These are phyloP conservation scores for Mycosphaerelloides madeirae DNA, from an alignment of 2,329 filamentous ascomycete genomes.

Conservation along the genomic window DNA sequence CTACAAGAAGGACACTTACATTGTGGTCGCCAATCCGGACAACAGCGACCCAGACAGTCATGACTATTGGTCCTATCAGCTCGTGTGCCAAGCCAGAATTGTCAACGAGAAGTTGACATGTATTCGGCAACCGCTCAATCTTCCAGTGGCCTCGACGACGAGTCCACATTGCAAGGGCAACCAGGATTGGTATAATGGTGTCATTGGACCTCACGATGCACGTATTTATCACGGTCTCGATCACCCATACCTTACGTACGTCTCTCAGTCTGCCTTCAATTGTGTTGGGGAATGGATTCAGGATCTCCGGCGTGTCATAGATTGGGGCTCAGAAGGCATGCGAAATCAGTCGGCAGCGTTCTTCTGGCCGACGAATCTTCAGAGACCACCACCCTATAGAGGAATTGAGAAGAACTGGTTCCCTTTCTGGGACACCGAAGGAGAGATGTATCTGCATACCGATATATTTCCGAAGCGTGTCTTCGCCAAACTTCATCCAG, in stretches of 20 bases:
- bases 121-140: conserved; percentile 1
- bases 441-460: conserved; percentile 48
- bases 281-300: conserved; percentile 55
- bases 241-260: conserved; percentile 48
- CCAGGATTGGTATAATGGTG: neutral
- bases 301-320: conserved; percentile 45
- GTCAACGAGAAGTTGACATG: conserved; percentile 3
- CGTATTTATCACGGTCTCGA: conserved; percentile 52
- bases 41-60: conserved; percentile 3
- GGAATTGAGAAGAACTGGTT: conserved; percentile 59
- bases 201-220: conserved; percentile 52
- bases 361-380: conserved; percentile 44
- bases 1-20: conserved; percentile 7
- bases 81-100: conserved; percentile 2
- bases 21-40: conserved; percentile 9
- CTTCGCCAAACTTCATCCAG: conserved; percentile 43
- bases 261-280: conserved; percentile 49
- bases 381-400: conserved; percentile 43
- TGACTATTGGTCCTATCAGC: conserved; percentile 5
- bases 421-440: conserved; percentile 51
- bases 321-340: conserved; percentile 29
- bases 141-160: conserved; percentile 5
- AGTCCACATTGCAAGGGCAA: conserved; percentile 34
- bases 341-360: conserved; percentile 30
- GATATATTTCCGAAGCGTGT: conserved; percentile 45